Base-by-base conservation (phyloP, 1,284 basidiomycete species). In the Cryptococcus floricola region DNA sequence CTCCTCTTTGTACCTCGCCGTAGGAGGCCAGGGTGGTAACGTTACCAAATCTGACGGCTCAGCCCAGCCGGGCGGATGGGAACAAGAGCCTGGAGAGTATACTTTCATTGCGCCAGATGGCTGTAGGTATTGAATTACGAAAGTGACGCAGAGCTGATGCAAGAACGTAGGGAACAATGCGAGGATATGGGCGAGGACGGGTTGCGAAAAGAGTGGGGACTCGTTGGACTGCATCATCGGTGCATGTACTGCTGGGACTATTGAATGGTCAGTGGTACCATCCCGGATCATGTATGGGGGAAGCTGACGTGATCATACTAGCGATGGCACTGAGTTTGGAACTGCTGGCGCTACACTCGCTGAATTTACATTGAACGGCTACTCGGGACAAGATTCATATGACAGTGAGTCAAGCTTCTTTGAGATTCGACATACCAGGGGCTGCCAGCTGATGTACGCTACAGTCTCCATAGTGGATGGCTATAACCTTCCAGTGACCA, bases 401-500 rank as follows among this genome's bases (percentile, higher is more conserved):
- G 66, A 68, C 50, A 57, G 65, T 63, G 31, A 47, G 63, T 55
- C 31, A 10, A 34, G 10, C 31, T 10, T 34, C 3, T 7, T 23
- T 23, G 23, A 10, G 39, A 18, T 23, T 48, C 25, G 23, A 27
- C 9, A 31, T 34, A 2, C 6, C 31, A 34, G 31, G 31, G 10
- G 6, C 31, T 34, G 7, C 10, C 31, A 23, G 31, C 31, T 34
- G 31, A 34, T 34, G 31, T 34, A 10, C 25, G n/a, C 19, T 39
- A 9, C 52, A 67, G 61, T 68, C 10, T 67, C 66, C 4, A 67
- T 67, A 47, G 62, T 65, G 2, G 62, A 67, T 27, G 64, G 64
- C 39, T 68, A 62, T 45, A 68, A 64, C 25, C 51, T 68, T 18
- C 59, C 62, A 1, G 61, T 68, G 56, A 34, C 39, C 7, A 66